A percentile compares a stretch with the other conserved stretches of the same genome.
These are phyloP conservation scores for Papiliotrema nemorosa DNA, from an alignment of 1,284 basidiomycete species.

Conservation along the genomic window DNA sequence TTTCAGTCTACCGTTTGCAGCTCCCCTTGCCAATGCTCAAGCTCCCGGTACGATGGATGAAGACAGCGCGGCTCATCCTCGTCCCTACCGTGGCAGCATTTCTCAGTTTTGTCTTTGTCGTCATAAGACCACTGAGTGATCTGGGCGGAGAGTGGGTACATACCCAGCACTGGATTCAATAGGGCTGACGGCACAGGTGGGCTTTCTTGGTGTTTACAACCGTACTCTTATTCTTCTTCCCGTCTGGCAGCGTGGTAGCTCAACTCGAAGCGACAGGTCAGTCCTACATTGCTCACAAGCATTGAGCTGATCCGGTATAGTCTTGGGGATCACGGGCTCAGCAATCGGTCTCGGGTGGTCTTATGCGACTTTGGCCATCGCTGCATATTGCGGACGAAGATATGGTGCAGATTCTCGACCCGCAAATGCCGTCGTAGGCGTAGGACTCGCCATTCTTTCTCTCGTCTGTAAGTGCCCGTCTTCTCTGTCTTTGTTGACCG, in stretches of 20 bases:
- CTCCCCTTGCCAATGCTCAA: not conserved
- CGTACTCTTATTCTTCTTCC: conserved; percentile 48
- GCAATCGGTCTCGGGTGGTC: conserved; percentile 39
- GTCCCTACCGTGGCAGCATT: conserved; percentile 32
- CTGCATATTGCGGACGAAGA: conserved; percentile 28
- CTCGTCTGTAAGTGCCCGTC: conserved; percentile 28
- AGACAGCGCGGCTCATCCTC: conserved; percentile 9
- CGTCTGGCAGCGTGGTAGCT: conserved; percentile 37
- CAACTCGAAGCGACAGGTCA: conserved; percentile 43
- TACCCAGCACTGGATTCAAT: not conserved
- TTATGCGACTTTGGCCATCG: conserved; percentile 35
- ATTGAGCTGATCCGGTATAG: conserved; percentile 4
- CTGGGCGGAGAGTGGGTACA: conserved; percentile 38
- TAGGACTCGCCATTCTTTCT: conserved; percentile 38
- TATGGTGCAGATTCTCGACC: conserved; percentile 32
- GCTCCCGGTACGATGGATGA: not conserved
- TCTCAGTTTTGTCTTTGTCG: conserved; percentile 39
- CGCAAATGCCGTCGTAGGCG: conserved; percentile 32
- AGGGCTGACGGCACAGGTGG: conserved; percentile 29
- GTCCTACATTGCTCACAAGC: not conserved
- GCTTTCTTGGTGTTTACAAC: conserved; percentile 46
- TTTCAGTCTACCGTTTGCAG: not conserved
- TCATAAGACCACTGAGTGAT: conserved; percentile 27
- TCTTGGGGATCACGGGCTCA: conserved; percentile 36
- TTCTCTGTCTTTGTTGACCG: not conserved